Base-by-base conservation (phyloP, 176 grass and related monocot genomes). In the Aegilops sharonensis region DNA sequence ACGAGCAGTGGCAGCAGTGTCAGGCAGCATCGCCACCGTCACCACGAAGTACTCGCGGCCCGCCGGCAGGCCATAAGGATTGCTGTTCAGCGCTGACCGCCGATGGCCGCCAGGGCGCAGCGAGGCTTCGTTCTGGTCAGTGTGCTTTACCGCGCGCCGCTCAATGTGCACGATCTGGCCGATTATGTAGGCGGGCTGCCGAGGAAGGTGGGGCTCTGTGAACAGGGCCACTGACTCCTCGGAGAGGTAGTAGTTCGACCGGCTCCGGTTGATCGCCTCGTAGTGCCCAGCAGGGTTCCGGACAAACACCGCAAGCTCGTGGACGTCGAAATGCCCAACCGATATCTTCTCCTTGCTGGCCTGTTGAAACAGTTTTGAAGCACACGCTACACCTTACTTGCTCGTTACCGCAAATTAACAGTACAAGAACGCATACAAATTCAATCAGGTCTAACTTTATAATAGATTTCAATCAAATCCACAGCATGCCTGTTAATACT, bases 101-200 rank as follows among this genome's bases (percentile, higher is more conserved):
- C 29, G 79, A 71, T 77, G 80, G 1, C 80, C 52, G 9, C 84
- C 89, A 62, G 63, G 70, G 35, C 52, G 78, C 59, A 35, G 12
- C 14, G 43, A 75, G 35, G 73, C 80, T 68, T 89, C 87, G 11
- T 76, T 81, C 43, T 85, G 91, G 72, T 83, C 68, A 0, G 32
- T 68, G 48, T 39, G 83, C 66, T 62, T 85, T 18, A 11, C 78
- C 14, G 84, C 23, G 35, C 89, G 84, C 1, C 85, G 72, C 73
- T 99, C 97, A 3, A 99, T 94, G 83, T 99, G 97, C 74, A 99
- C 97, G 8, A 99, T 94, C 88, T 99, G 97, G 14, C 97, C 97
- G 1, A 99, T 91, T 85, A 99, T 96, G 73, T 93, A 93, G 9
- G 81, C 37, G 1, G 94, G 94, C 30, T 81, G 84, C 1, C 21